These are phyloP conservation scores for Candida patagonica DNA, from an alignment of 805 yeast genomes.

Conservation along the genomic window DNA sequence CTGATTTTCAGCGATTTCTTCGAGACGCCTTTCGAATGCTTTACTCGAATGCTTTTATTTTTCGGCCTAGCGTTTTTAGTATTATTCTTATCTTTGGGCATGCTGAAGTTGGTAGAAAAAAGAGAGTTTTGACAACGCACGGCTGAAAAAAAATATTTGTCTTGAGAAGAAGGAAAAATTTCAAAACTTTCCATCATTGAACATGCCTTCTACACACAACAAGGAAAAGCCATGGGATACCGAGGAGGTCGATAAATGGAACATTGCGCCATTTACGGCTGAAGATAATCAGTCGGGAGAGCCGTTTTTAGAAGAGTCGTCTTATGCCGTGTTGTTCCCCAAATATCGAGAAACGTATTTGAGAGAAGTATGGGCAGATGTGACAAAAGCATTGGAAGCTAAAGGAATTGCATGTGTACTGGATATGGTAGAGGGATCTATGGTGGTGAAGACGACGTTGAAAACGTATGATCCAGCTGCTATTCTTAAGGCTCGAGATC, in stretches of 20 bases:
- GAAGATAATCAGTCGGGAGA: conserved; percentile 82
- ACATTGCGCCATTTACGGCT: conserved; percentile 74
- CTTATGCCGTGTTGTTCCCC: conserved; percentile 91
- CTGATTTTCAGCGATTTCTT: conserved; percentile 6
- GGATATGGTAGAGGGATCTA: conserved; percentile 91
- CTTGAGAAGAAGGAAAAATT: neutral
- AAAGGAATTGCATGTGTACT: conserved; percentile 72
- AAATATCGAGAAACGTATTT: conserved; percentile 90
- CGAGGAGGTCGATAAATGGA: conserved; percentile 90
- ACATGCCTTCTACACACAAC: conserved; percentile 87
- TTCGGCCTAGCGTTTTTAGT: conserved; percentile 3
- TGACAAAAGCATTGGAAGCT: conserved; percentile 66
- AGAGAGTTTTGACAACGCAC: neutral
- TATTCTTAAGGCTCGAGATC: conserved; percentile 87
- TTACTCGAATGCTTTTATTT: neutral
- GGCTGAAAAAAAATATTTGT: neutral
- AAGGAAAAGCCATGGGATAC: conserved; percentile 98
- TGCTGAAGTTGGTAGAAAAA: neutral
- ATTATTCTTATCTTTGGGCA: neutral
- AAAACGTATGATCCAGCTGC: conserved; percentile 94
- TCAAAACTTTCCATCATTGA: conserved; percentile 3
- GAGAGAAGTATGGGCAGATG: conserved; percentile 88
- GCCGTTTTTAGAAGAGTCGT: conserved; percentile 91
- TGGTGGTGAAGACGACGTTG: conserved; percentile 93
- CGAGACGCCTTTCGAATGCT: neutral